A percentile compares a stretch with the other conserved stretches of the same genome.
Evolutionary conservation across 306 rosid genomes (phyloP).

Genomic region (Fragaria ananassa): DNA sequence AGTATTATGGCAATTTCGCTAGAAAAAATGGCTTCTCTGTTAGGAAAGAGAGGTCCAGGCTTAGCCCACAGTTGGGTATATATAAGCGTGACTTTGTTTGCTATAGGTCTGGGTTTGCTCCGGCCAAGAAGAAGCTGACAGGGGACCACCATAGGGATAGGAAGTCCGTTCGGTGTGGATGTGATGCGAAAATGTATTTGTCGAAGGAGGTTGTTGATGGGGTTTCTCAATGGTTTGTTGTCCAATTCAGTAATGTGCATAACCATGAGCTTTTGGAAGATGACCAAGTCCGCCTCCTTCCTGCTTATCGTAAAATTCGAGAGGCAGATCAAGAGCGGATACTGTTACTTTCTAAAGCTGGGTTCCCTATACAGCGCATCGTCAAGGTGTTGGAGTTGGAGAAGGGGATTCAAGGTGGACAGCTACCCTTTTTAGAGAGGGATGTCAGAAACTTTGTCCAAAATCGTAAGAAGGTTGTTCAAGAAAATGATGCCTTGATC

Average conservation of each 20-base stretch:
- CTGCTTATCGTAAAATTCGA: slow-evolving; percentile 82
- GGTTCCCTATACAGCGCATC: slow-evolving; percentile 86
- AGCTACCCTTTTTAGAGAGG: slow-evolving; percentile 87
- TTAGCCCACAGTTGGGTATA: slow-evolving; percentile 84
- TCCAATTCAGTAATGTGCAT: slow-evolving; percentile 85
- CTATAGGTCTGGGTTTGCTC: slow-evolving; percentile 93
- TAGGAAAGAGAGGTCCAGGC: slow-evolving; percentile 87
- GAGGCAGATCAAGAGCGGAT: slow-evolving; percentile 92
- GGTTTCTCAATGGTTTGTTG: slow-evolving; percentile 85
- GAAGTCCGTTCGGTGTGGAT: slow-evolving; percentile 88
- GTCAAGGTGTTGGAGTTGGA: slow-evolving; percentile 94
- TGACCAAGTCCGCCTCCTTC: slow-evolving; percentile 93
- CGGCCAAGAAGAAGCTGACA: slow-evolving; percentile 67
- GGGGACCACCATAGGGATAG: slow-evolving; percentile 94
- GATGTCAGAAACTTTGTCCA: slow-evolving; percentile 94
- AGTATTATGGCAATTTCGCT: slow-evolving; percentile 79
- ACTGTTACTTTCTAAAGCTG: slow-evolving; percentile 86
- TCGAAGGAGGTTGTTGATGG: slow-evolving; percentile 87
- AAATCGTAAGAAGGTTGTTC: slow-evolving; percentile 81
- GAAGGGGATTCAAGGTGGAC: slow-evolving; percentile 93
- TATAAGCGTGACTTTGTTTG: slow-evolving; percentile 97
- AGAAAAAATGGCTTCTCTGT: slow-evolving; percentile 87
- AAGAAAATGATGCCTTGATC: slow-evolving; percentile 78
- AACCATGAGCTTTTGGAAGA: slow-evolving; percentile 94
- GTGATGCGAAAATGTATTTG: slow-evolving; percentile 93